phyloP scores from a whole-genome alignment of 306 rosid species.

The Mucuna pruriens region DNA sequence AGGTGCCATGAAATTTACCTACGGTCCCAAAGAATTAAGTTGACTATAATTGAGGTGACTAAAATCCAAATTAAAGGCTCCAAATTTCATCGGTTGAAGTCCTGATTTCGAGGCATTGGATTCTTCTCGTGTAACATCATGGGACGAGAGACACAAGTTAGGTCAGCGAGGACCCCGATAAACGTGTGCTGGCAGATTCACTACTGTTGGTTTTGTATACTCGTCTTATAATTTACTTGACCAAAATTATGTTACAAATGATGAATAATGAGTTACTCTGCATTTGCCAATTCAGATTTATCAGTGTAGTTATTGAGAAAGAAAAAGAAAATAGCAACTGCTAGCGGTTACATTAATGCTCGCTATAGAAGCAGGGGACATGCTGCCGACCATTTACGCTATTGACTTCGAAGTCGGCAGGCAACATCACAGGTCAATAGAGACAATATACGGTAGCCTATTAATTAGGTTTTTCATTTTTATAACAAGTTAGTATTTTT shows the following conservation, averaged over 20 bases:
- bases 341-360: neutral
- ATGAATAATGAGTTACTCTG: neutral
- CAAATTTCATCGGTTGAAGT: neutral
- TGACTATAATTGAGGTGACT: too few species aligned
- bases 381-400: neutral
- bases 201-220: neutral
- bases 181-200: neutral
- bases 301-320: neutral
- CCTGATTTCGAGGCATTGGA: neutral
- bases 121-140: neutral
- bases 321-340: neutral
- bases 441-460: too few species aligned
- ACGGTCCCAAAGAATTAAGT: too few species aligned
- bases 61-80: neutral
- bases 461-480: too few species aligned
- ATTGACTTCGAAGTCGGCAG: neutral
- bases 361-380: neutral
- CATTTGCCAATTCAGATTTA: neutral
- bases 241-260: neutral
- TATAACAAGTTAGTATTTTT: too few species aligned
- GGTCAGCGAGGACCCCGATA: neutral
- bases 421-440: neutral
- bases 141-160: constrained; percentile 7
- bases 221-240: neutral
- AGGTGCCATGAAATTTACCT: too few species aligned